Percentiles rank a stretch among this genome's conserved stretches.
Evolutionary conservation across 2,329 filamentous ascomycete genomes (phyloP).

Genomic region (Beauveria rudraprayagi): DNA sequence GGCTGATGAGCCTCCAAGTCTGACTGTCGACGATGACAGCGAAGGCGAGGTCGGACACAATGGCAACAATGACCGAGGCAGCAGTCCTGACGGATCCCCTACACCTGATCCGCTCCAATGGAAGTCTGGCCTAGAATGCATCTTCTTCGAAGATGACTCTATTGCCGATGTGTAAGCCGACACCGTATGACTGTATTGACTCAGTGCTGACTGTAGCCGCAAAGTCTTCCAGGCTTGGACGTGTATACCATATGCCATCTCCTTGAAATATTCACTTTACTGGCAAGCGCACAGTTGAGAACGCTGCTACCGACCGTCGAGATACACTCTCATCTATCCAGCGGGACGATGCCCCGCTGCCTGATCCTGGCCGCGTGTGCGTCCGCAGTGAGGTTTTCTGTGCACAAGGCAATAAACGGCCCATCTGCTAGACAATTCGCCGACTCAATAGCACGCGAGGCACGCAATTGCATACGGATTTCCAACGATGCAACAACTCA

Average conservation of each 20-base stretch:
- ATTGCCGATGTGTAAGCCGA: background rate
- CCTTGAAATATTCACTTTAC: background rate
- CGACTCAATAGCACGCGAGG: background rate
- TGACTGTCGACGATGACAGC: background rate
- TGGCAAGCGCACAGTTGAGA: background rate
- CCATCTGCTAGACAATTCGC: background rate
- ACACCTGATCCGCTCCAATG: background rate
- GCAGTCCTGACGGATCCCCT: background rate
- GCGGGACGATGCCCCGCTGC: background rate
- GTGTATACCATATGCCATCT: background rate
- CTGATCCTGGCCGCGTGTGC: background rate
- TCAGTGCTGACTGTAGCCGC: background rate
- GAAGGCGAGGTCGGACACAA: background rate
- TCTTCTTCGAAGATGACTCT: background rate
- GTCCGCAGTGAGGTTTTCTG: background rate
- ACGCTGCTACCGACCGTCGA: background rate
- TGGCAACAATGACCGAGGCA: background rate
- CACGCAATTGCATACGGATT: background rate
- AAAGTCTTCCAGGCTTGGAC: background rate
- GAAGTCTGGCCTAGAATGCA: background rate
- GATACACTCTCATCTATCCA: background rate
- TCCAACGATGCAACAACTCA: background rate
- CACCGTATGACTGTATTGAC: background rate
- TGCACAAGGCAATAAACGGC: background rate
- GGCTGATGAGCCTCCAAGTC: background rate